Base-by-base conservation (phyloP, 192 early-diverging fungal species). In the Coemansia aciculifera region DNA sequence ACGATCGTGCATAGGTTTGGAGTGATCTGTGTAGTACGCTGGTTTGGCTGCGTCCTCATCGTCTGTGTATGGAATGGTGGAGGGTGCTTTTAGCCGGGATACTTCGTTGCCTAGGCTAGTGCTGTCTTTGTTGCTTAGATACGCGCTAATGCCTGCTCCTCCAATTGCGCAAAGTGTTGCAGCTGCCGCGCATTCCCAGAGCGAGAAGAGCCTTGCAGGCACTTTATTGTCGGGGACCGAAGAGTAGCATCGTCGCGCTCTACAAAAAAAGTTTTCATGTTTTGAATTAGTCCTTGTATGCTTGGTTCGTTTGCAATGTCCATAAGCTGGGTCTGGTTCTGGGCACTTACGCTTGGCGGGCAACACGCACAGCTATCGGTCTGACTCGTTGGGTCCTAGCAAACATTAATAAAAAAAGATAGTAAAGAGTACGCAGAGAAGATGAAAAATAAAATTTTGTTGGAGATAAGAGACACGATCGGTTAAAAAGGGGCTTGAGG, bases 1-100 rank as follows among this genome's bases (percentile, higher is more conserved):
- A 29, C 91, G 86, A 44, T 87, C 72, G 67, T 92, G 88, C 90
- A 95, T 95, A 5, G 89, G 87, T 52, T 42, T 17, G 1, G n/a
- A 5, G 17, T 59, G 54, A 40, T 81, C 71, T 19, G 27, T 60
- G 59, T 75, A 78, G 64, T 83, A 83, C 0, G 24, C 19, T 0
- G 77, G 74, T 52, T 74, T 74, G 42, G 49, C 31, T 7, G 13
- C 1, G 15, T 34, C 42, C 73, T 37, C 62, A 63, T 44, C 48
- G 62, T 77, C 74, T 38, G 56, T 65, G 46, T 82, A 42, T 21
- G 79, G 79, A 21, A 82, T 82, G 40, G 32, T 19, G 0, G 38
- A 48, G 4, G 74, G 74, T 7, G 59, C 65, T 42, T 65, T 46
- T n/a, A 82, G 61, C 1, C 27, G 12, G 4, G 23, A 8, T n/a